Evolutionary conservation across 805 yeast genomes (phyloP).

Genomic region (Saccharomyces kudriavzevii): DNA sequence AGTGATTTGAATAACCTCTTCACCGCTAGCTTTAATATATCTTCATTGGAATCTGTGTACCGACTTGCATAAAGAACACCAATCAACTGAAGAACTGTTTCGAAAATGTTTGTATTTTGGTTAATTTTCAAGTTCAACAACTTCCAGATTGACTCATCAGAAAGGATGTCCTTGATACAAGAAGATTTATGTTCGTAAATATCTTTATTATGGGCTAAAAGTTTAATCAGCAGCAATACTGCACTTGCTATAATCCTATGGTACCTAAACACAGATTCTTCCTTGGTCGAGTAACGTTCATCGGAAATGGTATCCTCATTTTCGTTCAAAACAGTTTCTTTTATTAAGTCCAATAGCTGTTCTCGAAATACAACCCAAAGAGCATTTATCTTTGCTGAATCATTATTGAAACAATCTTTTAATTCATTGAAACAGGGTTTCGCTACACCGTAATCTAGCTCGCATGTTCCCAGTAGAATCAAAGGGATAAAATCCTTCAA

Average conservation of each 20-base stretch:
- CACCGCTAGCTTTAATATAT: constrained; percentile 27
- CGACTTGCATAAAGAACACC: constrained; percentile 23
- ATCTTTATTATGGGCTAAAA: constrained; percentile 15
- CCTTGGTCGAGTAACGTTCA: constrained; percentile 56
- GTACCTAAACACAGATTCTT: constrained; percentile 60
- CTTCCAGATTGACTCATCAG: constrained; percentile 40
- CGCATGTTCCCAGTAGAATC: constrained; percentile 66
- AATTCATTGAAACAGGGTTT: constrained; percentile 42
- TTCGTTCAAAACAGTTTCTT: constrained; percentile 48
- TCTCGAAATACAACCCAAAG: constrained; percentile 53
- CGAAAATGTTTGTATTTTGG: constrained; percentile 36
- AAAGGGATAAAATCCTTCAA: constrained; percentile 65
- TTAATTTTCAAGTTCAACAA: constrained; percentile 30
- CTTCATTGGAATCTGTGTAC: constrained; percentile 16
- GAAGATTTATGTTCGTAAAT: constrained; percentile 16
- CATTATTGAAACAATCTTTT: constrained; percentile 46
- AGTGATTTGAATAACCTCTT: constrained; percentile 31
- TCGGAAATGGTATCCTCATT: constrained; percentile 61
- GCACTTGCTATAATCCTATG: constrained; percentile 47
- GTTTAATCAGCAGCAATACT: constrained; percentile 38
- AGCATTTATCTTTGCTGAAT: constrained; percentile 44
- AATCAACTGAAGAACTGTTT: constrained; percentile 34
- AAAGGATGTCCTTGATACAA: constrained; percentile 30
- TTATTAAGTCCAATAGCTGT: constrained; percentile 48
- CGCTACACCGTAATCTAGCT: constrained; percentile 56